Evolutionary conservation across 169 alveolate genomes (phyloP).

Genomic region (Plasmodium billcollinsi): DNA sequence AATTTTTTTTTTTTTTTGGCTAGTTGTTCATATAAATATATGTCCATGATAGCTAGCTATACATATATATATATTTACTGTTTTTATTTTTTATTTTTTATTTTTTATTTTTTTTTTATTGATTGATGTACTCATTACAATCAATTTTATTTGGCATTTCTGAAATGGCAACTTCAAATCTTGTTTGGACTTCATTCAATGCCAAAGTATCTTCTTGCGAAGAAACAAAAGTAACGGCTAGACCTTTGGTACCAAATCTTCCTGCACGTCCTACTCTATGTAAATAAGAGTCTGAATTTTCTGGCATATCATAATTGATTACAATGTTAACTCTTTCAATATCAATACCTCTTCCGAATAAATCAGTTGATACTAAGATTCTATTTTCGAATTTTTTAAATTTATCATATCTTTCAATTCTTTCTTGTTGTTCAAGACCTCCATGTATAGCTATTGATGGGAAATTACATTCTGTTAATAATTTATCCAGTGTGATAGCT

Average conservation of each 20-base stretch:
- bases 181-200: slow-evolving; percentile 96
- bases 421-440: slow-evolving; percentile 89
- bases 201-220: slow-evolving; percentile 95
- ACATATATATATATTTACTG: background rate
- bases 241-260: slow-evolving; percentile 99
- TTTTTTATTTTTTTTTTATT: slow-evolving; percentile 5
- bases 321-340: slow-evolving; percentile 99
- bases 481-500: slow-evolving; percentile 96
- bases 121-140: slow-evolving; percentile 91
- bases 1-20: background rate
- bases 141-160: slow-evolving; percentile 97
- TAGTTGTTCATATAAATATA: background rate
- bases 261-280: slow-evolving; percentile 99
- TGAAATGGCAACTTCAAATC: slow-evolving; percentile 97
- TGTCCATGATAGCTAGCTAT: background rate
- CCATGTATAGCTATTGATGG: slow-evolving; percentile 99
- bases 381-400: slow-evolving; percentile 98
- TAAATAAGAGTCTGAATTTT: slow-evolving; percentile 90
- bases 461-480: slow-evolving; percentile 97
- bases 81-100: background rate
- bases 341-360: slow-evolving; percentile 99
- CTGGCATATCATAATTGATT: slow-evolving; percentile 99
- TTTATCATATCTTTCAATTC: slow-evolving; percentile 95
- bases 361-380: slow-evolving; percentile 99
- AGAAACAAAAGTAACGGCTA: slow-evolving; percentile 97